A percentile compares a stretch with the other conserved stretches of the same genome.
Evolutionary conservation across 2,329 filamentous ascomycete genomes (phyloP).

Genomic region (Aspergillus tanneri): DNA sequence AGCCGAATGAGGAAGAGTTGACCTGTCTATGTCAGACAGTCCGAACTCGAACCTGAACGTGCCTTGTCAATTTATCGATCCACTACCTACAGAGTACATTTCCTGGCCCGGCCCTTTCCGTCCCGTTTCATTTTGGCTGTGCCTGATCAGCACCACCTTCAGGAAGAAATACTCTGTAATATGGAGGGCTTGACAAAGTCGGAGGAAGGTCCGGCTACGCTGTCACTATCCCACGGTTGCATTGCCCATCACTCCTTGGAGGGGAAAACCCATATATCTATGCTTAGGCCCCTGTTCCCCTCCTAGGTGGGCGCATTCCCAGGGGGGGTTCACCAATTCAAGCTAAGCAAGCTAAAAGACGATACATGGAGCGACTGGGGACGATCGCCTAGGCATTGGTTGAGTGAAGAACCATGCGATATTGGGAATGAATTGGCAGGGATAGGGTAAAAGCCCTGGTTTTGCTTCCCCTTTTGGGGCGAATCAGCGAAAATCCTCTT

Average conservation of each 20-base stretch:
- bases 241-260: neutral
- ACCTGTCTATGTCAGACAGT: constrained; percentile 9
- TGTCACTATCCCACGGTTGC: no score
- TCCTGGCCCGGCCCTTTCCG: constrained; percentile 39
- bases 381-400: constrained; percentile 25
- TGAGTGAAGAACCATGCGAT: constrained; percentile 23
- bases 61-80: constrained; percentile 18
- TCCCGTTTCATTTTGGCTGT: constrained; percentile 30
- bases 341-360: constrained; percentile 4
- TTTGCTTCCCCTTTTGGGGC: constrained; percentile 18
- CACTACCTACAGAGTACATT: constrained; percentile 5
- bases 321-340: constrained; percentile 3
- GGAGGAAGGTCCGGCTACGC: no score
- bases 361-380: constrained; percentile 20
- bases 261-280: neutral
- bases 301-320: neutral
- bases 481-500: constrained; percentile 30
- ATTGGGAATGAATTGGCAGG: constrained; percentile 26
- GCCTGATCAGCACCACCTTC: constrained; percentile 8
- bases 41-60: constrained; percentile 11
- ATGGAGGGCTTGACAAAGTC: neutral
- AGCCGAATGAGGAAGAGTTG: neutral
- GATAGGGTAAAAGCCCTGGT: constrained; percentile 17
- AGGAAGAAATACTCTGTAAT: constrained; percentile 3
- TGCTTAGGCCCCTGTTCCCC: neutral